Evolutionary conservation across 1,284 basidiomycete species (phyloP), one percentile per base, ranked within the genome.

Genomic region (Heterobasidion occidentale): DNA sequence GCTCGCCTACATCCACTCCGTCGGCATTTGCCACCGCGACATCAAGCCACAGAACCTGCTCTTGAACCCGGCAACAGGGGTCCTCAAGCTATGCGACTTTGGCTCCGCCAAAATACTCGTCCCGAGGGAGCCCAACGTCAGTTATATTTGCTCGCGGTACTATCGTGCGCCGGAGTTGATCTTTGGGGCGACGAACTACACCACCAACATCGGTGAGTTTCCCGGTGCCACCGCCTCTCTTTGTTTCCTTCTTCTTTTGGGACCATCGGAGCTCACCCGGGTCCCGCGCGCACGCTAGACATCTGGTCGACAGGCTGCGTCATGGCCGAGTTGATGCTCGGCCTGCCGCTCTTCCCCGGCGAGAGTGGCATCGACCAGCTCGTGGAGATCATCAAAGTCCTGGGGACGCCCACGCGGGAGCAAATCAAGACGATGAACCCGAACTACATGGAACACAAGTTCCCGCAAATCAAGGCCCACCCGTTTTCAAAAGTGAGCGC

Each of bases 391-490:
- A 99, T 99, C 88, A 99, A 99, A 76, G 94, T 99, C 47, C 84
- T 99, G 60, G 96, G 96, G 19, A 99, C 97, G 20, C 96, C 96
- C 0, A 96, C 96, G 58, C 81, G 96, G 64, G 97, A 99, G 71
- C 97, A 99, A 75, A 99, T 99, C 84, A 98, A 98, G 88, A 98
- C 97, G 64, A 99, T 99, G 96, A 99, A 99, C 75, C 96, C 97
- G 53, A 96, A 96, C 77, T 99, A 99, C 77, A 99, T 99, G 97
- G 97, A 99, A 73, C 96, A 99, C 85, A 98, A 98, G 74, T 99
- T 99, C 81, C 96, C 96, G 8, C 96, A 99, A 75, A 99, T 99
- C 79, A 96, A 97, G 72, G 94, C 95, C 44, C 92, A 97, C 70
- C 92, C 93, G 1, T 95, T 95, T 79, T 89, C 87, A 67, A 95